Percentiles rank a stretch among this genome's conserved stretches.
These are phyloP conservation scores for Saccharomycopsis fodiens DNA, from an alignment of 805 yeast genomes.

Conservation along the genomic window DNA sequence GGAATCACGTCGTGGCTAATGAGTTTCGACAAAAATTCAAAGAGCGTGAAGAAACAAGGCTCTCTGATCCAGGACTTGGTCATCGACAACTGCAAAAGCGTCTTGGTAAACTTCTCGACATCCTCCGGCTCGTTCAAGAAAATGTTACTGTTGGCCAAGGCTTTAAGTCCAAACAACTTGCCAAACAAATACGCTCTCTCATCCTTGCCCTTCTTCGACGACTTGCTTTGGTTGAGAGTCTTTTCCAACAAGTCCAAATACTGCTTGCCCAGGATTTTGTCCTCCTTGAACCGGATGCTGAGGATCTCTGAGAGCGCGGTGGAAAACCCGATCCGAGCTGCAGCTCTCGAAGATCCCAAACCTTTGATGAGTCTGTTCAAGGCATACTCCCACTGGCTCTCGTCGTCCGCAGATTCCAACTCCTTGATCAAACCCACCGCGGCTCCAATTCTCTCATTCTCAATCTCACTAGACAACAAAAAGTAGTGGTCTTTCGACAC, in stretches of 20 bases:
- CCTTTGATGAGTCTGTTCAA: slow-evolving; percentile 74
- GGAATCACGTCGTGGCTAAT: not conserved
- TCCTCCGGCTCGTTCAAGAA: slow-evolving; percentile 27
- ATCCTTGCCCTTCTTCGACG: slow-evolving; percentile 66
- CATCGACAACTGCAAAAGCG: slow-evolving; percentile 49
- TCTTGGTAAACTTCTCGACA: slow-evolving; percentile 35
- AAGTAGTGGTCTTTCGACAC: slow-evolving; percentile 74
- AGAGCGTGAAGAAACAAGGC: slow-evolving; percentile 65
- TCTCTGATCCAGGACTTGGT: slow-evolving; percentile 83
- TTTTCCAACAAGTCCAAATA: slow-evolving; percentile 30
- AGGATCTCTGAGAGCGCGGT: slow-evolving; percentile 72
- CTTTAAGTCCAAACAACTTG: slow-evolving; percentile 74
- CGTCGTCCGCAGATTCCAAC: slow-evolving; percentile 35
- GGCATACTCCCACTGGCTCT: slow-evolving; percentile 75
- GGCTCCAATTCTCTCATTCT: slow-evolving; percentile 62
- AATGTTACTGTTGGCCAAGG: slow-evolving; percentile 51
- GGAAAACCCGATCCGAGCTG: slow-evolving; percentile 83
- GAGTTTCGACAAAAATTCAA: slow-evolving; percentile 37
- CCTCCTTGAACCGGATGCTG: slow-evolving; percentile 29
- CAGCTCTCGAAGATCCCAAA: slow-evolving; percentile 69
- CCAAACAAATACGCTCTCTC: slow-evolving; percentile 79
- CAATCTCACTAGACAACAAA: slow-evolving; percentile 67
- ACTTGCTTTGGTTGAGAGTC: slow-evolving; percentile 32
- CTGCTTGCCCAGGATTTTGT: slow-evolving; percentile 31
- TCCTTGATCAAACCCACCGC: slow-evolving; percentile 62